Percentiles rank a stretch among this genome's conserved stretches.
These are phyloP conservation scores for Eremothecium cymbalariae DNA, from an alignment of 1,139 yeast species.

Conservation along the genomic window DNA sequence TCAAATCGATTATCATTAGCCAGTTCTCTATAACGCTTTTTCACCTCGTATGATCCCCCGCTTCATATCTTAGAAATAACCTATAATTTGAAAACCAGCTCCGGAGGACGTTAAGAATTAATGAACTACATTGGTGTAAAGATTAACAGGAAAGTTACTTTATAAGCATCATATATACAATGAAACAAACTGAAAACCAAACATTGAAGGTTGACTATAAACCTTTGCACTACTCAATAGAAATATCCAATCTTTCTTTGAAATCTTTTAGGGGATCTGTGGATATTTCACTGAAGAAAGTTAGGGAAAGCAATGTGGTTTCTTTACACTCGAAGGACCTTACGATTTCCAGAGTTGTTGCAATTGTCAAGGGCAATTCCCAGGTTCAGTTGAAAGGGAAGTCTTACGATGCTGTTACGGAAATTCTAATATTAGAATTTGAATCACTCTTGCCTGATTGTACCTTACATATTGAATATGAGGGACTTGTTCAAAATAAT, in stretches of 20 bases:
- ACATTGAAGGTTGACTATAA: constrained; percentile 12
- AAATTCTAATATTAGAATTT: constrained; percentile 9
- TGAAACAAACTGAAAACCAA: constrained; percentile 4
- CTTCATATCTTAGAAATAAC: too few relatives aligned
- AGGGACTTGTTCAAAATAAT: constrained; percentile 16
- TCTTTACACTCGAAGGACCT: constrained; percentile 12
- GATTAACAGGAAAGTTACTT: too few relatives aligned
- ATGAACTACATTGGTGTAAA: too few relatives aligned
- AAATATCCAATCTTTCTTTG: constrained; percentile 10
- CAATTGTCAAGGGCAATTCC: background rate
- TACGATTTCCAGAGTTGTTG: constrained; percentile 6
- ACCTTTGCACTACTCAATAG: constrained; percentile 14
- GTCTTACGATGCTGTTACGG: constrained; percentile 8
- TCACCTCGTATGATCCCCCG: too few relatives aligned
- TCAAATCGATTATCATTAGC: too few relatives aligned
- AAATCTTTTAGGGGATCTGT: constrained; percentile 14
- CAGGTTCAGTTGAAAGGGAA: constrained; percentile 2
- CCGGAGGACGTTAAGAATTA: too few relatives aligned
- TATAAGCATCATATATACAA: background rate
- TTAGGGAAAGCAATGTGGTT: constrained; percentile 7
- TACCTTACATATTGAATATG: constrained; percentile 9
- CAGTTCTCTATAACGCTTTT: too few relatives aligned
- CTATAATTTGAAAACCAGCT: too few relatives aligned
- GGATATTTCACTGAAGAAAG: constrained; percentile 9
- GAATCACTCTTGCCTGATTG: constrained; percentile 4